Base-by-base conservation (phyloP, 805 yeast genomes). In the Saccharomycopsis sp. region DNA sequence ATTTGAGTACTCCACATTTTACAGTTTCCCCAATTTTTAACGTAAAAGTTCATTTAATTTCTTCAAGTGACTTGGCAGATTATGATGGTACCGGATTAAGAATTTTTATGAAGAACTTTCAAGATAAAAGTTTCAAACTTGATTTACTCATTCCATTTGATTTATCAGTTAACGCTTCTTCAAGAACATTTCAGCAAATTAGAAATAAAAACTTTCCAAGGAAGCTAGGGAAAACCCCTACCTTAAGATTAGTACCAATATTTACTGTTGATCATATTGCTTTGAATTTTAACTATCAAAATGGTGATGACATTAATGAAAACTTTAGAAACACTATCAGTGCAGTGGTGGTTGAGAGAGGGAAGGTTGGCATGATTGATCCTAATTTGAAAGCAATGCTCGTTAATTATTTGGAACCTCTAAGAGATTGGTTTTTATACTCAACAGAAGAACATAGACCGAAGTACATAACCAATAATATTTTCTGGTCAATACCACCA, bases 201-300 rank as follows among this genome's bases (percentile, higher is more conserved):
- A 42, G 67, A 42, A 47, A 51, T 47, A 36, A 36, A 40, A 35
- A 46, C 34, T 30, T 28, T 31, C 9, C 18, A 6, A 18, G 35
- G 4, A 29, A 34, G 42, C 49, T 35, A 25, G 48, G 41, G 36
- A 31, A 47, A 6, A 55, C 51, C 8, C 79, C 85, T 8, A 61
- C 84, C 3, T 53, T 89, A 20, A 62, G 89, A 28, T 62, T 89
- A 19, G 75, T 85, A 3, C 80, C 95, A 2, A 72, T 79, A 43
- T 79, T 84, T 51, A 79, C 94, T 2, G 75, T 85, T 20, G 96
- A 89, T 51, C 97, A 89, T 55, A 77, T 86, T 47, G 73, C 75
- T 46, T 52, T 70, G 43, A 62, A 68, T 51, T 70, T 76, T 63
- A 44, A 60, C 48, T 37, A 53, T 39, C 48, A 52, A 10, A 46